Percentiles rank a stretch among this genome's conserved stretches.
Evolutionary conservation across 441 rosid species (phyloP).

Genomic region (Dalechampia spathulata): DNA sequence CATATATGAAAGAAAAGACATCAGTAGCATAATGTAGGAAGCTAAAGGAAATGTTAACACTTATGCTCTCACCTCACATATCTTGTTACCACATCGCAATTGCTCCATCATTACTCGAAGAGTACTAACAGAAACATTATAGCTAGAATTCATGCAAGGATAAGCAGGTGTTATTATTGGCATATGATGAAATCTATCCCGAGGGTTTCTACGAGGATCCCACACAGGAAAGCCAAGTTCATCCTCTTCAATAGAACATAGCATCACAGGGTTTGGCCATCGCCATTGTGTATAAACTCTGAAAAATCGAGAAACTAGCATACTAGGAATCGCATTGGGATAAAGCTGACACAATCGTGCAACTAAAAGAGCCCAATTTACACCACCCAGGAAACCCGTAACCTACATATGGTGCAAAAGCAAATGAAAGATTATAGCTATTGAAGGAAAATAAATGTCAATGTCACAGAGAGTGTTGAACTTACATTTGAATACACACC

Average conservation of each 20-base stretch:
- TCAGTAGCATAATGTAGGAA: conserved; percentile 6
- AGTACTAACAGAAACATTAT: conserved; percentile 61
- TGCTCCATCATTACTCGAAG: conserved; percentile 67
- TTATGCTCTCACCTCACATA: conserved; percentile 46
- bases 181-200: conserved; percentile 59
- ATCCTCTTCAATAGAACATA: conserved; percentile 85
- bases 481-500: conserved; percentile 81
- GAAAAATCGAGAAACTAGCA: conserved; percentile 85
- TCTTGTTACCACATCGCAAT: conserved; percentile 49
- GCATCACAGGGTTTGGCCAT: conserved; percentile 98
- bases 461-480: background rate
- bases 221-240: conserved; percentile 76
- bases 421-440: conserved; percentile 8
- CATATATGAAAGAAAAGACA: conserved; percentile 9
- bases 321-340: conserved; percentile 90
- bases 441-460: background rate
- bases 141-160: conserved; percentile 79
- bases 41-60: conserved; percentile 1
- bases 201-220: conserved; percentile 69
- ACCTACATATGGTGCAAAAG: conserved; percentile 32
- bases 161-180: conserved; percentile 76
- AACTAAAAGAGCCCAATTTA: conserved; percentile 72
- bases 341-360: conserved; percentile 89
- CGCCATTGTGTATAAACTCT: conserved; percentile 92
- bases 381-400: conserved; percentile 78